Conservation (phyloP, 305 asterid genomes). For the Rubia peregrina region DNA sequence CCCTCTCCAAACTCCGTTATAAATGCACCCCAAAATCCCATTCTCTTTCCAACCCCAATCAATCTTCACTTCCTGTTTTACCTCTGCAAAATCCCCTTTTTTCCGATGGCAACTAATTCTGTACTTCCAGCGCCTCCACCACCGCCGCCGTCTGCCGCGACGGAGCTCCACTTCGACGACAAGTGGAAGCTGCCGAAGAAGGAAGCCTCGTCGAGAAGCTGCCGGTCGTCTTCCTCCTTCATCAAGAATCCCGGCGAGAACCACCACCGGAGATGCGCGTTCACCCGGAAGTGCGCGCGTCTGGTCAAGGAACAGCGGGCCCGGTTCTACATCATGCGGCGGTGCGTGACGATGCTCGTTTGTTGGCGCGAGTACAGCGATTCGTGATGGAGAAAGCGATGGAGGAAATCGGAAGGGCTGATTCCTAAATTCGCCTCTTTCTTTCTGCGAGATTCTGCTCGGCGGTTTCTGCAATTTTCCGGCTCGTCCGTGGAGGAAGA, state of each 20-base stretch:
- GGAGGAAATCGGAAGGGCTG: slow-evolving; percentile 14
- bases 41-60: background rate
- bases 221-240: slow-evolving; percentile 26
- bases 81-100: background rate
- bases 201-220: slow-evolving; percentile 39
- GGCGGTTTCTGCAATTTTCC: slow-evolving; percentile 24
- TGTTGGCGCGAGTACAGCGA: slow-evolving; percentile 84
- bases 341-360: slow-evolving; percentile 79
- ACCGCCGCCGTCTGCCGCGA: slow-evolving; percentile 22
- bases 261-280: slow-evolving; percentile 49
- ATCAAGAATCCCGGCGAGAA: slow-evolving; percentile 25
- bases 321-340: slow-evolving; percentile 76
- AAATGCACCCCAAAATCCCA: slow-evolving; percentile 9
- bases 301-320: slow-evolving; percentile 81
- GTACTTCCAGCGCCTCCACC: slow-evolving; percentile 8
- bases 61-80: background rate
- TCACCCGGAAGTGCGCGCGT: slow-evolving; percentile 73
- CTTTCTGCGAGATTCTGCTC: slow-evolving; percentile 55
- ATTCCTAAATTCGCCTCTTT: background rate
- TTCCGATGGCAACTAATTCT: slow-evolving; percentile 18
- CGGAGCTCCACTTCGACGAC: slow-evolving; percentile 38
- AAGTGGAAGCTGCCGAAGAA: slow-evolving; percentile 66
- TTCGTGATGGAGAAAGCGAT: slow-evolving; percentile 19
- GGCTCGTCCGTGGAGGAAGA: slow-evolving; percentile 71
- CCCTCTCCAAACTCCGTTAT: slow-evolving; percentile 7